Base-by-base conservation (phyloP, 164 flowering plant genomes). In the Litsea cubeba region DNA sequence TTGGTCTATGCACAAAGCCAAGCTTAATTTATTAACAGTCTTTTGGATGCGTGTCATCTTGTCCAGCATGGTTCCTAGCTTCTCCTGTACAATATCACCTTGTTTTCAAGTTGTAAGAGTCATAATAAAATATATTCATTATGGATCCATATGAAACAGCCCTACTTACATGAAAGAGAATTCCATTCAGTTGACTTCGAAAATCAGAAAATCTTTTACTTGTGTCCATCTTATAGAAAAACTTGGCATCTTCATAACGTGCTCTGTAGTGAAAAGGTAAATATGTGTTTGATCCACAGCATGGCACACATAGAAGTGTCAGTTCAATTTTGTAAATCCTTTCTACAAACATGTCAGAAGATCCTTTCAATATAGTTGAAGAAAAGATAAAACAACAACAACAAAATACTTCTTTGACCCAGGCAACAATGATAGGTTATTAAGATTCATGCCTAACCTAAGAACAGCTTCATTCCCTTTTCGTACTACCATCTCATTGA, bases 241-340 rank as follows among this genome's bases (percentile, higher is more conserved):
- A 95, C 78, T 93, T 95, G 46, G 99, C 99, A 88, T 95, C 99
- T 84, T 95, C 99, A 82, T 90, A 95, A n/a, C 99, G 97, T 78
- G 99, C 97, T 83, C 99, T 95, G 88, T 71, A 81, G 50, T 14
- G 23, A 54, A 60, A 28, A 51, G 64, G 28, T 12, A 3, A 65
- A 12, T 64, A 26, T 64, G 71, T 63, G 71, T 57, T 40, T 60
- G 40, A 22, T 40, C 30, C 22, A 15, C 15, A 30, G 63, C 25
- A 63, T 14, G 69, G 17, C 49, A 24, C 50, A 68, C 46, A 22
- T n/a, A 46, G 25, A 68, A 40, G 54, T 35, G 71, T 49, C 23
- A 68, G n/a, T 49, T 68, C 71, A 18, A 15, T 46, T 40, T 46
- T 40, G 22, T n/a, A 40, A 68, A 68, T 17, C 50, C 24, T 58